Conservation (phyloP, 1,139 yeast species). For the Magnusiomyces clavatus region DNA sequence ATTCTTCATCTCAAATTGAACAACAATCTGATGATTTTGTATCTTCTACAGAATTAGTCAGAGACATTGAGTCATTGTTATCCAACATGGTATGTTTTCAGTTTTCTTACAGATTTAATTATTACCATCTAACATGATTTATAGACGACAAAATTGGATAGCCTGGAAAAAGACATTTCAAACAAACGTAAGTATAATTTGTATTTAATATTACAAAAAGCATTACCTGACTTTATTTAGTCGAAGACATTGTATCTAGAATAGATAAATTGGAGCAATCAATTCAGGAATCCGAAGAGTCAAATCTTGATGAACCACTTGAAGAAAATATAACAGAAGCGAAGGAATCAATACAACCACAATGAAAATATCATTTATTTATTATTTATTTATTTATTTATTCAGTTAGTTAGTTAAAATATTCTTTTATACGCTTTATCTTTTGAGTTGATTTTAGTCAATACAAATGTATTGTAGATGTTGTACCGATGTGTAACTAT, state of each 20-base stretch:
- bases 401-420: no score
- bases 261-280: constrained; percentile 37
- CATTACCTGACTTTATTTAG: background rate
- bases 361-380: no score
- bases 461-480: no score
- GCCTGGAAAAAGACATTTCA: background rate
- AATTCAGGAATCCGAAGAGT: background rate
- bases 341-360: no score
- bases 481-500: no score
- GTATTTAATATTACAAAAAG: background rate
- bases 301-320: no score
- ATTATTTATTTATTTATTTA: no score
- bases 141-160: background rate
- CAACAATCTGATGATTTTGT: constrained; percentile 3
- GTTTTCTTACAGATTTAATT: background rate
- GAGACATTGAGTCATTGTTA: constrained; percentile 2
- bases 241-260: background rate
- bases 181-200: background rate
- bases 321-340: no score
- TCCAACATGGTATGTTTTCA: background rate
- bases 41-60: constrained; percentile 1
- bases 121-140: background rate
- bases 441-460: no score
- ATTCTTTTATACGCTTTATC: no score
- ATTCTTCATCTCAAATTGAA: background rate